Percentiles rank a stretch among this genome's conserved stretches.
These are phyloP conservation scores for Perilla frutescens DNA, from an alignment of 257 asterid genomes.

Conservation along the genomic window DNA sequence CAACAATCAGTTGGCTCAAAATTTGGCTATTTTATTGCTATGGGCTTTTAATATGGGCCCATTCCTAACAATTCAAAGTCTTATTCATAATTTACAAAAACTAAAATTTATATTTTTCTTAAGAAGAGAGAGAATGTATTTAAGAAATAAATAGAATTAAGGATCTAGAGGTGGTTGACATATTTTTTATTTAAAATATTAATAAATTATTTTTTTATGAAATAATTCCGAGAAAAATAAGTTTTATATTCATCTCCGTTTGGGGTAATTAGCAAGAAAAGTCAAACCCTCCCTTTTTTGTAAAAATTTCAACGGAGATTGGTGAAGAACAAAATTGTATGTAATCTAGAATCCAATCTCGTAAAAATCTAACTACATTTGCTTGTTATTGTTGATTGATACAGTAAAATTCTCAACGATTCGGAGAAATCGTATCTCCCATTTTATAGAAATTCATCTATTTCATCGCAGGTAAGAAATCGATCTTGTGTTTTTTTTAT, in stretches of 20 bases:
- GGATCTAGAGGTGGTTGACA: too few relatives aligned
- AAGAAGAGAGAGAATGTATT: too few relatives aligned
- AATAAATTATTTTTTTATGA: background rate
- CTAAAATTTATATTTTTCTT: too few relatives aligned
- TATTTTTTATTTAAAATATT: too few relatives aligned
- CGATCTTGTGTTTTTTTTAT: background rate
- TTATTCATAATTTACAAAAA: too few relatives aligned
- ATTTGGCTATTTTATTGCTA: too few relatives aligned
- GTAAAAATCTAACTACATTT: constrained; percentile 15
- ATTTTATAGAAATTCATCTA: constrained; percentile 25
- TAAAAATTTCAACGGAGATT: constrained; percentile 45
- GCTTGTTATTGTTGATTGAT: background rate
- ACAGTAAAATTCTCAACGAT: constrained; percentile 16
- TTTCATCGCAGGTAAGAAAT: constrained; percentile 35
- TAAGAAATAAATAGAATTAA: too few relatives aligned
- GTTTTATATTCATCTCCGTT: constrained; percentile 40
- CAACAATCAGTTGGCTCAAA: too few relatives aligned
- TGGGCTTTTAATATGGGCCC: too few relatives aligned
- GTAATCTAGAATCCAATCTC: constrained; percentile 35
- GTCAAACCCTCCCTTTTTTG: constrained; percentile 35
- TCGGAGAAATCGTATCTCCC: constrained; percentile 23
- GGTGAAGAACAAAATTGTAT: constrained; percentile 41
- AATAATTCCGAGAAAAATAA: background rate
- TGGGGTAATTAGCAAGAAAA: constrained; percentile 34
- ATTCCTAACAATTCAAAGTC: too few relatives aligned